Evolutionary conservation across 2,329 filamentous ascomycete species (phyloP).

Genomic region (Didymella arachidicola): DNA sequence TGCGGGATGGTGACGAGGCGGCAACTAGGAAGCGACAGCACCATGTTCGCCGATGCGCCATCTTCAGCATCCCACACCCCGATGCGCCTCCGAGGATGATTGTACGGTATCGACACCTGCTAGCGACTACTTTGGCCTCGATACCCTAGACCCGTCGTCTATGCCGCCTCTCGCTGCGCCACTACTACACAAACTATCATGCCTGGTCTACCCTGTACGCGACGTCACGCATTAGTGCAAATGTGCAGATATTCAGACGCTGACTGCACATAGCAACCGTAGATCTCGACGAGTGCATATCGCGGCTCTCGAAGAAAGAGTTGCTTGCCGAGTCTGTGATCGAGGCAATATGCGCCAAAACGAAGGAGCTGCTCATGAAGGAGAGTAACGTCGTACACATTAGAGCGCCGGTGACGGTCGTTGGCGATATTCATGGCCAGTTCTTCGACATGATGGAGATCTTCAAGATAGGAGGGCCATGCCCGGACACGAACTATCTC

Average conservation of each 20-base stretch:
- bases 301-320: conserved; percentile 95
- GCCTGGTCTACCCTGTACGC: conserved; percentile 60
- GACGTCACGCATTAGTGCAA: conserved; percentile 28
- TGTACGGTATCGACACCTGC: conserved; percentile 49
- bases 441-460: conserved; percentile 99
- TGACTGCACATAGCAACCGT: conserved; percentile 74
- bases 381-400: conserved; percentile 99
- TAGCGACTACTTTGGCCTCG: conserved; percentile 49
- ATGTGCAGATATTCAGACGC: conserved; percentile 17
- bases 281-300: conserved; percentile 98
- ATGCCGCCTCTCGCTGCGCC: conserved; percentile 34
- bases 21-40: conserved; percentile 22
- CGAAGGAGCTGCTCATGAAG: conserved; percentile 98
- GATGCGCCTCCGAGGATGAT: conserved; percentile 51
- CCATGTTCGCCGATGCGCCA: conserved; percentile 29
- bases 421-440: conserved; percentile 98
- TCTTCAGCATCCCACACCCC: conserved; percentile 27
- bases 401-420: conserved; percentile 91
- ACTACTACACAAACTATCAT: conserved; percentile 47
- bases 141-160: conserved; percentile 44
- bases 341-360: conserved; percentile 98
- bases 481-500: conserved; percentile 97
- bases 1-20: conserved; percentile 12
- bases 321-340: conserved; percentile 96
- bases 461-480: conserved; percentile 96